Base-by-base conservation (phyloP, 306 rosid species). In the Castanea sativa region DNA sequence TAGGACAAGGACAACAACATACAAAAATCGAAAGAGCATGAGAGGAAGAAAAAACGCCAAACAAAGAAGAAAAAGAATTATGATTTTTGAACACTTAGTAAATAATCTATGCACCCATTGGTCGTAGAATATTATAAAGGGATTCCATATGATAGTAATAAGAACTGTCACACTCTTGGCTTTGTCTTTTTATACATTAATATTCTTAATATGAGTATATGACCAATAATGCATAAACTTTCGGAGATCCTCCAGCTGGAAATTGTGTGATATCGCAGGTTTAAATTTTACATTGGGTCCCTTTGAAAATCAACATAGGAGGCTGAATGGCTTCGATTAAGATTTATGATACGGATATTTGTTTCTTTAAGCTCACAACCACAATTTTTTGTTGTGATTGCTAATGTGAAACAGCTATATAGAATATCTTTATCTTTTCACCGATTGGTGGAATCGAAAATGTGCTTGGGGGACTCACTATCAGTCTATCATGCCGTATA, bases 241-340 rank as follows among this genome's bases (percentile, higher is more conserved):
- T 56, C 71, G 30, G 30, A 83, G 88, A 85, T 83, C 77, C 79
- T 84, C 77, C 92, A 88, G 91, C 91, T 87, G 89, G 86, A 88
- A 85, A 53, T 38, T 38, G 45, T 35, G 18, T 53, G 79, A 58
- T 41, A 12, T 76, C 1, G 77, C 55, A 32, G 25, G 16, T 19
- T 3, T 18, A 67, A 38, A 27, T 20, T 35, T 55, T 20, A n/a
- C 65, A 60, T 15, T 30, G 58, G 80, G 79, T 32, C 84, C 83
- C 75, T 56, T 65, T 38, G 45, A 38, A 38, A 7, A 38, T 38
- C 45, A 38, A 2, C 45, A 38, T 8, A 8, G 45, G 21, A 71
- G 45, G 51, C 30, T 41, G 18, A 41, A 80, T 80, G 72, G 81
- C 72, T 18, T 29, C 49, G 25, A 52, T 53, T 73, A 57, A 10